A percentile compares a stretch with the other conserved stretches of the same genome.
Conservation (phyloP, 441 rosid genomes). For the Rhodomyrtus psidioides region DNA sequence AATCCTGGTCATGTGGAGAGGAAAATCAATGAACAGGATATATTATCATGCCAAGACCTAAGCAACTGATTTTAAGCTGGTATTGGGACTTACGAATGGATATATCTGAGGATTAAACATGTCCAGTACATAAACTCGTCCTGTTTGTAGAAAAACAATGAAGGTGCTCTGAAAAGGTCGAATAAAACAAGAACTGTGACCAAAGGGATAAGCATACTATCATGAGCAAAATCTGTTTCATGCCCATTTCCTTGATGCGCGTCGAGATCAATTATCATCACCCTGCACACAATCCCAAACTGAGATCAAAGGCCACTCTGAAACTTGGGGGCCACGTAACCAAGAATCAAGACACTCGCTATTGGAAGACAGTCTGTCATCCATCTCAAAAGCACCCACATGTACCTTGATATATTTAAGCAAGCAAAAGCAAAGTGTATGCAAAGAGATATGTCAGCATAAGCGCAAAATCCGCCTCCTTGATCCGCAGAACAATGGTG, state of each 20-base stretch:
- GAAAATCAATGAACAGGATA: neutral
- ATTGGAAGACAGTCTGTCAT: neutral
- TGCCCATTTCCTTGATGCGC: slow-evolving; percentile 99
- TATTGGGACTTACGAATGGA: slow-evolving; percentile 61
- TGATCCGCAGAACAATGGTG: slow-evolving; percentile 80
- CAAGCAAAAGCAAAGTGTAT: slow-evolving; percentile 71
- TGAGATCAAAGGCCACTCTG: slow-evolving; percentile 5
- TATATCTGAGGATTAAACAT: slow-evolving; percentile 86
- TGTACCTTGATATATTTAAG: slow-evolving; percentile 63
- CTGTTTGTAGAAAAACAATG: slow-evolving; percentile 30
- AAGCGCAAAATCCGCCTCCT: slow-evolving; percentile 94
- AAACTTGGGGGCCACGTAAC: neutral
- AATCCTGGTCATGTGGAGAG: slow-evolving; percentile 34
- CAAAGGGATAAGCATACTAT: slow-evolving; percentile 35
- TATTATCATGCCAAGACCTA: neutral
- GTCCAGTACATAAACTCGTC: slow-evolving; percentile 76
- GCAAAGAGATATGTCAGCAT: slow-evolving; percentile 89
- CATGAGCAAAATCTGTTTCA: slow-evolving; percentile 72
- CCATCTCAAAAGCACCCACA: neutral
- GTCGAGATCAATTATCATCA: slow-evolving; percentile 95
- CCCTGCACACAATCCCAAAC: slow-evolving; percentile 40
- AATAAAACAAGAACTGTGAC: slow-evolving; percentile 3
- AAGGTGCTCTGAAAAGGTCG: slow-evolving; percentile 4
- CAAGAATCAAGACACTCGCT: neutral
- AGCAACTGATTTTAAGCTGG: neutral